Evolutionary conservation across 257 asterid genomes (phyloP).

Genomic region (Cordia subcordata): DNA sequence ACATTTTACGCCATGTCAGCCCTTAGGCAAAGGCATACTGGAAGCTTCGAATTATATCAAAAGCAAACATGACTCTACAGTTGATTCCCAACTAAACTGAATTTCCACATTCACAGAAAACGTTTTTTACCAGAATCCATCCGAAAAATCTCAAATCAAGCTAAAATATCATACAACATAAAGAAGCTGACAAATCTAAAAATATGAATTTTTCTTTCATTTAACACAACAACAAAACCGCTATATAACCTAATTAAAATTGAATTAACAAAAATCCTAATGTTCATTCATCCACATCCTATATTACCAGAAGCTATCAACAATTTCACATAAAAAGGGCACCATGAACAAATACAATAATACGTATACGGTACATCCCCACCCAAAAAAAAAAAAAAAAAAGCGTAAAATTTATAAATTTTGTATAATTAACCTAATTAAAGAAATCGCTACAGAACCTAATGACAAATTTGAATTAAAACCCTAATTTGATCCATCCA

Average conservation of each 20-base stretch:
- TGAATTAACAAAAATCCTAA: not conserved
- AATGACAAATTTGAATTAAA: too few species aligned
- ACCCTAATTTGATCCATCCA: not conserved
- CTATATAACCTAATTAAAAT: not conserved
- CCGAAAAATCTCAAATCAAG: not conserved
- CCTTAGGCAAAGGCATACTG: not conserved
- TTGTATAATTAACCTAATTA: too few species aligned
- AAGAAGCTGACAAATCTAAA: not conserved
- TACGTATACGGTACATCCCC: too few species aligned
- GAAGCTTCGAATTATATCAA: not conserved
- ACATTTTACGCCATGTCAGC: too few species aligned
- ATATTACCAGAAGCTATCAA: not conserved
- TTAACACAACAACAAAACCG: not conserved
- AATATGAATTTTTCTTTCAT: not conserved
- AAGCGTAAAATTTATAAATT: too few species aligned
- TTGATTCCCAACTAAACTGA: not conserved
- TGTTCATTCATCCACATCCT: not conserved
- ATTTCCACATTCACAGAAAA: not conserved
- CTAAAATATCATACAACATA: not conserved
- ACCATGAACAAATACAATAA: too few species aligned
- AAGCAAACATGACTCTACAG: not conserved
- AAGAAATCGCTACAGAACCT: not conserved
- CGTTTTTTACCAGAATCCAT: not conserved
- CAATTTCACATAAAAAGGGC: not conserved
- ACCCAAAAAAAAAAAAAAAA: too few species aligned